These are phyloP conservation scores for Ophiostoma angusticollis DNA, from an alignment of 2,329 filamentous ascomycete species.

Conservation along the genomic window DNA sequence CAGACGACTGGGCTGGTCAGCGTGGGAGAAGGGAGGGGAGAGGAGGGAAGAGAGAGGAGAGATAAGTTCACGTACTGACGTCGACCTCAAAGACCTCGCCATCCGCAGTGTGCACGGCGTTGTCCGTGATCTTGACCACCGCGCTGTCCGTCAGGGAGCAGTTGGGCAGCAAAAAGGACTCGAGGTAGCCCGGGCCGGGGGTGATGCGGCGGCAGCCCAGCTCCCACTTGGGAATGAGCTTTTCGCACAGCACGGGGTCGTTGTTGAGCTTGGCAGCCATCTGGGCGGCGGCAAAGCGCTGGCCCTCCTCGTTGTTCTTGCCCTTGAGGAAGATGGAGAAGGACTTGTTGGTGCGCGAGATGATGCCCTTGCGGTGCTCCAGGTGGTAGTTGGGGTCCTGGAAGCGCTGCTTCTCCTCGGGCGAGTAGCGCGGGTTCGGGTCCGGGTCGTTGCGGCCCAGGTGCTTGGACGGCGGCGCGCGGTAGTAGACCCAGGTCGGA, in stretches of 20 bases:
- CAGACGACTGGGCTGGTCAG: conserved; percentile 21
- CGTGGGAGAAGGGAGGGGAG: too few relatives aligned
- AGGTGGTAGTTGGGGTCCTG: conserved; percentile 7
- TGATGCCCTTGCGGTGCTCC: conserved; percentile 5
- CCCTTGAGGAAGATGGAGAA: conserved; percentile 5
- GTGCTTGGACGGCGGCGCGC: conserved; percentile 1
- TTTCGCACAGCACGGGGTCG: conserved; percentile 4
- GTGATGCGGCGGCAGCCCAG: conserved; percentile 29
- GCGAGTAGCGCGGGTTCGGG: conserved; percentile 2
- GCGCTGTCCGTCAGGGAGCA: conserved; percentile 26
- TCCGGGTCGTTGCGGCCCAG: conserved; percentile 3
- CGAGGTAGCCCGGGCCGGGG: conserved; percentile 29
- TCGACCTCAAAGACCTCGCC: conserved; percentile 18
- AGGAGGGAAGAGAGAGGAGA: too few relatives aligned
- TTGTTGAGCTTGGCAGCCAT: conserved; percentile 3
- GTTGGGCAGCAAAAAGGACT: conserved; percentile 29
- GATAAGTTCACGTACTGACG: background rate
- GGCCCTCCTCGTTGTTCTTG: conserved; percentile 1
- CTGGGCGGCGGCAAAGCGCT: background rate
- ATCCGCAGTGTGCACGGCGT: conserved; percentile 20
- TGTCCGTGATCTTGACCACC: conserved; percentile 24
- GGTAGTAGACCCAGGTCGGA: conserved; percentile 4
- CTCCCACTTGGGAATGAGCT: conserved; percentile 6
- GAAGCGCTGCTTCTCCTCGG: conserved; percentile 1
- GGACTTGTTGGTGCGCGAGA: conserved; percentile 3